Conservation (phyloP, 2,329 filamentous ascomycete species). For the Aureobasidium lini region DNA sequence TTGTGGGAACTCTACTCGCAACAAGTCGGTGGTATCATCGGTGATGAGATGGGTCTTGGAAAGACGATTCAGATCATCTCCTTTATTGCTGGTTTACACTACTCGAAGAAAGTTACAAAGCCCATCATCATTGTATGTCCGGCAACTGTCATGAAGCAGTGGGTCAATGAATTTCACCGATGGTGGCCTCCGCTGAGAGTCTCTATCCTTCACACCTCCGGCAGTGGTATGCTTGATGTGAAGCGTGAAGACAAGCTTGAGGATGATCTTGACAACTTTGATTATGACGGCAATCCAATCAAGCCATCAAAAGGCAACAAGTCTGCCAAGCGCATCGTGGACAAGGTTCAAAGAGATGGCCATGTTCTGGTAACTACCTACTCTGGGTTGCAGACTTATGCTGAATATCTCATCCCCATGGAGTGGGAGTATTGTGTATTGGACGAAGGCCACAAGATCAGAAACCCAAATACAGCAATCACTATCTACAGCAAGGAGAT, state of each 20-base stretch:
- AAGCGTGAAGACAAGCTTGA: conserved; percentile 54
- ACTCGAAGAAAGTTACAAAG: conserved; percentile 75
- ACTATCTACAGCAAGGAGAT: conserved; percentile 94
- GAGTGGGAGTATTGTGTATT: conserved; percentile 92
- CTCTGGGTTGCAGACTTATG: conserved; percentile 87
- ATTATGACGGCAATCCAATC: conserved; percentile 20
- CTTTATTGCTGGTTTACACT: conserved; percentile 83
- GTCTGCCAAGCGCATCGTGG: conserved; percentile 71
- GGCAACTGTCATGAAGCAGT: conserved; percentile 90
- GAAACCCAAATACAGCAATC: conserved; percentile 90
- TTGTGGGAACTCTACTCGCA: conserved; percentile 86
- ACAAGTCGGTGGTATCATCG: conserved; percentile 85
- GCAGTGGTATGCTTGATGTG: conserved; percentile 90
- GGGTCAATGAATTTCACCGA: conserved; percentile 96
- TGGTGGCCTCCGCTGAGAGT: conserved; percentile 99
- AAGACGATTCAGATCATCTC: conserved; percentile 81
- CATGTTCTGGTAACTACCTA: conserved; percentile 96
- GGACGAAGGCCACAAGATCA: conserved; percentile 96
- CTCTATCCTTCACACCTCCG: conserved; percentile 89
- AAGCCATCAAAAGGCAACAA: conserved; percentile 51
- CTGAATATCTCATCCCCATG: conserved; percentile 69
- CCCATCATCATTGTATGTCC: conserved; percentile 90
- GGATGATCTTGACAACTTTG: conserved; percentile 52
- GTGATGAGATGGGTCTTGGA: conserved; percentile 97
- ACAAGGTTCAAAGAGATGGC: conserved; percentile 72